Evolutionary conservation across 1,284 basidiomycete species (phyloP), one percentile per base, ranked within the genome.

Genomic region (Ustilago trichophora): DNA sequence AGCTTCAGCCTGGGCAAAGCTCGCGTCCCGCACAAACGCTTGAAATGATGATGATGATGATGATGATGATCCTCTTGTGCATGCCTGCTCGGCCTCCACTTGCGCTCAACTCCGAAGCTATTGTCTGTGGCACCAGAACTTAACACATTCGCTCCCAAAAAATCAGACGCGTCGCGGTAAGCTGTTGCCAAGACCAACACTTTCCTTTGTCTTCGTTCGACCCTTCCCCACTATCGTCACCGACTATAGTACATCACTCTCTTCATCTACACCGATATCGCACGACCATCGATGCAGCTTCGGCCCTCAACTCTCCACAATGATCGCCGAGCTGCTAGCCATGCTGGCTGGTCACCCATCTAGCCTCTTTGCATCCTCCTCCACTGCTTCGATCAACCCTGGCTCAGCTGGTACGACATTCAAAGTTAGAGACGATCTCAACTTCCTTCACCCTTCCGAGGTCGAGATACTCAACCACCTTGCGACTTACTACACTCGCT

Each of bases 271-370:
- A 36, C 3, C 18, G 16, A 11, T 4, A 32, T 13, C 16, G 27
- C 27, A n/a, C n/a, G n/a, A 29, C 27, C 7, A 27, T 40, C 35
- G 26, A 48, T 47, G 46, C 46, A 22, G 18, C 15, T 9, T 19
- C 2, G n/a, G 3, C 21, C 5, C 18, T 18, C 19, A 25, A 16
- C 6, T 21, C n/a, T 15, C 8, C 38, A 52, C 10, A 1, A 71
- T 71, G 68, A 58, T 73, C 13, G 66, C 65, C 2, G 70, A 73
- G 41, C 52, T 73, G 38, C 58, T 73, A 24, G 62, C 66, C 3
- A 58, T 64, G 43, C 49, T 73, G 36, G 57, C 54, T n/a, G 70
- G 70, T 8, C 70, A 73, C 31, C 62, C 62, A 0, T 70, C 66
- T n/a, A 66, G 57, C 31, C 52, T 73, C 2, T 73, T 73, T 27